Conservation (phyloP, 1,284 basidiomycete species). For the Fomitopsis betulina region DNA sequence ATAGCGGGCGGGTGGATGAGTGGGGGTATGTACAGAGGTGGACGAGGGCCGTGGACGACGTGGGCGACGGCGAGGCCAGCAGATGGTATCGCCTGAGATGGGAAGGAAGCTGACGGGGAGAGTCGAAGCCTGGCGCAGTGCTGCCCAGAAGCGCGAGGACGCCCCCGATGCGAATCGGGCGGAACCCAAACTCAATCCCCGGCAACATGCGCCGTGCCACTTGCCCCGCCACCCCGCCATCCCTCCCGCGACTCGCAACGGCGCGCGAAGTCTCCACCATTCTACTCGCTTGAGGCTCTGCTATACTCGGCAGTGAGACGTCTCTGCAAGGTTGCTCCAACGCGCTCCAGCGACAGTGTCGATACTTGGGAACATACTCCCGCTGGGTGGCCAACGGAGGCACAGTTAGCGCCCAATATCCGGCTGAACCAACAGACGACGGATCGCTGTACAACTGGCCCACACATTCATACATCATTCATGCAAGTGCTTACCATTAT, state of each 20-base stretch:
- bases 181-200: constrained; percentile 25
- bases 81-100: constrained; percentile 18
- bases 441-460: too few relatives aligned
- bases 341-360: too few relatives aligned
- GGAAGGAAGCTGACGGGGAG: constrained; percentile 11
- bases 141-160: constrained; percentile 27
- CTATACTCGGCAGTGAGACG: too few relatives aligned
- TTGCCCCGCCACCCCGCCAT: neutral
- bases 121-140: constrained; percentile 9
- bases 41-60: constrained; percentile 6
- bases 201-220: constrained; percentile 12
- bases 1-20: neutral
- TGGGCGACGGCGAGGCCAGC: constrained; percentile 8
- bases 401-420: too few relatives aligned
- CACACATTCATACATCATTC: too few relatives aligned
- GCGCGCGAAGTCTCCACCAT: neutral
- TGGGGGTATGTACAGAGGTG: constrained; percentile 4
- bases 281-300: too few relatives aligned
- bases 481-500: too few relatives aligned
- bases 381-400: too few relatives aligned
- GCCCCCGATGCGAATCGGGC: constrained; percentile 32
- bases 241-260: neutral
- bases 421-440: too few relatives aligned
- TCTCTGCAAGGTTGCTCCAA: too few relatives aligned
- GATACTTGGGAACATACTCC: too few relatives aligned